phyloP scores from a whole-genome alignment of 2,329 filamentous ascomycete genomes.

The Talaromyces verruculosus region DNA sequence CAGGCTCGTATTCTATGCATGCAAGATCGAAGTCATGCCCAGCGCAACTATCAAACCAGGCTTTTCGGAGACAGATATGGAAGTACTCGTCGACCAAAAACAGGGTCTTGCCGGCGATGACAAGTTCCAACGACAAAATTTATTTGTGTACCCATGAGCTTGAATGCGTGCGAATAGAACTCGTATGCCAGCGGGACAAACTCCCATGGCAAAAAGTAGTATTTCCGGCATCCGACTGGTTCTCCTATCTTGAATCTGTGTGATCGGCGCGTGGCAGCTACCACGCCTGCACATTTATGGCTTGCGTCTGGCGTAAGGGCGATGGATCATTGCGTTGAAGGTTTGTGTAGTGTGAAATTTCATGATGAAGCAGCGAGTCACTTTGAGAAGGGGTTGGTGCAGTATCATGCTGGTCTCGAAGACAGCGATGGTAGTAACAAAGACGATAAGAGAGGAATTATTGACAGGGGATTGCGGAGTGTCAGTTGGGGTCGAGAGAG shows the following conservation, averaged over 20 bases:
- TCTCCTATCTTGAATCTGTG: conserved; percentile 8
- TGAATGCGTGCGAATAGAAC: conserved; percentile 12
- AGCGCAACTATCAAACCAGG: conserved; percentile 4
- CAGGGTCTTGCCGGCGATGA: conserved; percentile 4
- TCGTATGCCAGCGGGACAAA: conserved; percentile 15
- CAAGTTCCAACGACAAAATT: neutral
- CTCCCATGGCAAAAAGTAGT: conserved; percentile 11
- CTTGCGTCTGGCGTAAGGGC: conserved; percentile 13
- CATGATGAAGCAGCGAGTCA: neutral
- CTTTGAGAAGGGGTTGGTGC: conserved; percentile 2
- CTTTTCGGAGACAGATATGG: conserved; percentile 9
- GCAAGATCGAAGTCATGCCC: conserved; percentile 12
- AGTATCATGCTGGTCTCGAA: conserved; percentile 2
- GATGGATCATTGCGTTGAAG: conserved; percentile 16
- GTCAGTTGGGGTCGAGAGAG: conserved; percentile 12
- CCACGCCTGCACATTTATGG: conserved; percentile 11
- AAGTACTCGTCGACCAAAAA: conserved; percentile 12
- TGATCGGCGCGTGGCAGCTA: conserved; percentile 12
- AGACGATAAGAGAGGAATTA: neutral
- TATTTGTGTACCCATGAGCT: neutral
- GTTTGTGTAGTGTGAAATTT: conserved; percentile 7
- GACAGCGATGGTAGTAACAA: neutral
- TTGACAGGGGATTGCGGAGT: conserved; percentile 14
- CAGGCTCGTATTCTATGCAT: conserved; percentile 14
- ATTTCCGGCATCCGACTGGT: conserved; percentile 8